Conservation (phyloP, 129 eudicot genomes). For the Calendula officinalis region DNA sequence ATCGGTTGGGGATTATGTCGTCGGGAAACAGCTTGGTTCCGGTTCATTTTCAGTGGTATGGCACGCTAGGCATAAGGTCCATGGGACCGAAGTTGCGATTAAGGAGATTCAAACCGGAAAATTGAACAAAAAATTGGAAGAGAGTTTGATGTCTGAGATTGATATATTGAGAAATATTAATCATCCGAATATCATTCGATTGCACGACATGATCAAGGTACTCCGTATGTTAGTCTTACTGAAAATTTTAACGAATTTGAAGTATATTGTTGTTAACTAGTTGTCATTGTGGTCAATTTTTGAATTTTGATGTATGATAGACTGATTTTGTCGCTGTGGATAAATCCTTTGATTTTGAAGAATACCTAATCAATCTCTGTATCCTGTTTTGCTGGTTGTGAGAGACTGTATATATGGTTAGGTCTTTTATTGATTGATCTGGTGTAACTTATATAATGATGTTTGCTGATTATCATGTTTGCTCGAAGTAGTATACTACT, state of each 20-base stretch:
- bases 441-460: background rate
- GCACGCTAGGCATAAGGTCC: slow-evolving; percentile 70
- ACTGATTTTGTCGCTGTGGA: background rate
- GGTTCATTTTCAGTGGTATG: slow-evolving; percentile 94
- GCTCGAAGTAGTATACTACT: background rate
- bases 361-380: slow-evolving; percentile 6
- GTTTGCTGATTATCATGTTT: too few species aligned
- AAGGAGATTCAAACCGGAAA: slow-evolving; percentile 69
- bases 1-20: slow-evolving; percentile 77
- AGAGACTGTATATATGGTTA: background rate
- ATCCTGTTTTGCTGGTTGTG: slow-evolving; percentile 10
- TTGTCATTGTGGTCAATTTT: background rate
- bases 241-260: background rate
- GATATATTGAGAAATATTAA: slow-evolving; percentile 60
- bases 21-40: slow-evolving; percentile 72
- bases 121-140: slow-evolving; percentile 71
- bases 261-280: background rate
- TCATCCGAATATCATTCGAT: slow-evolving; percentile 82
- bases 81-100: slow-evolving; percentile 92
- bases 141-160: slow-evolving; percentile 87
- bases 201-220: slow-evolving; percentile 89
- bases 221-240: slow-evolving; percentile 15
- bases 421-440: slow-evolving; percentile 3
- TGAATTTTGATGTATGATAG: background rate
- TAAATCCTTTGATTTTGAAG: background rate